Evolutionary conservation across 495 filamentous ascomycete species (phyloP), one percentile per base, ranked within the genome.

Genomic region (Neurospora sp.): DNA sequence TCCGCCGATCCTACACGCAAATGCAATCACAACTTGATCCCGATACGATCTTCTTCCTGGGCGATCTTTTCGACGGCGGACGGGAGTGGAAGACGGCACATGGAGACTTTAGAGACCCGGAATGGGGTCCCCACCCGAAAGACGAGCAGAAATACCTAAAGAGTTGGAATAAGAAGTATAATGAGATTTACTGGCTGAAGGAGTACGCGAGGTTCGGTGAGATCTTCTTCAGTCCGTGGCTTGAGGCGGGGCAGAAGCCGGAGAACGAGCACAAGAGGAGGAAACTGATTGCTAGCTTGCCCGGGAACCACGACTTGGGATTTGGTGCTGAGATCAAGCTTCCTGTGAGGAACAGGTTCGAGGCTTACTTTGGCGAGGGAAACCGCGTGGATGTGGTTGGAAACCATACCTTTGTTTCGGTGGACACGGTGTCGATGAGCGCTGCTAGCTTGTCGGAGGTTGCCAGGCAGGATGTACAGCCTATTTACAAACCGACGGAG

Each of bases 221-320:
- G 42, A 94, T 97, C 71, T 98, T 97, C 79, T 83, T 91, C 44
- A 81, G 89, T 9, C 88, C 87, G 14, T 93, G 90, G 87, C 81
- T 82, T 4, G 70, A 74, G 42, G 79, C 78, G 4, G 86, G 85
- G 39, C 71, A 72, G 14, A 69, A 22, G 69, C 69, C 85, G 74
- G 75, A 78, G 65, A 69, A 80, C 68, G 79, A 81, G 65, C 82
- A 85, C 74, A 82, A 83, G 70, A 79, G 86, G 61, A 77, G 92
- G 72, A 91, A 88, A 83, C 84, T 97, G 48, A 89, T 98, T 59
- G 88, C 91, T 3, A 93, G 89, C 75, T 78, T 99, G 27, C 96
- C 96, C 1, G 96, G 96, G 8, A 99, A 99, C 74, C 96, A 99
- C 80, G 96, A 99, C 80, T 83, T 98, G n/a, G 96, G 96, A 2